Evolutionary conservation across 768 basidiomycete genomes (phyloP).

Genomic region (Boletus rufocinnamomeus): DNA sequence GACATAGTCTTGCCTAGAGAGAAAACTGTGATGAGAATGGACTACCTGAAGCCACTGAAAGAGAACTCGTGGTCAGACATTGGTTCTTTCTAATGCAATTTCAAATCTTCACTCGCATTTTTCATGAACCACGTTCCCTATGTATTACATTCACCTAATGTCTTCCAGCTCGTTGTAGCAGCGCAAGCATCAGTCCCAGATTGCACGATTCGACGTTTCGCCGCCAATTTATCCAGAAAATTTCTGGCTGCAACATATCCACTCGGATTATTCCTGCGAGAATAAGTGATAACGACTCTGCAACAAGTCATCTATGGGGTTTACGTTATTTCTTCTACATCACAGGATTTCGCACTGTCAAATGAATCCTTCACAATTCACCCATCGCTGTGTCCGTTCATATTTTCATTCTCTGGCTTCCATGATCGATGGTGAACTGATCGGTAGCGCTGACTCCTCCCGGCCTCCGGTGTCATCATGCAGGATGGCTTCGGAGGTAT

Average conservation of each 20-base stretch:
- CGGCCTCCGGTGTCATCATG: neutral
- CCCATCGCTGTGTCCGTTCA: neutral
- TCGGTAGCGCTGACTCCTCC: neutral
- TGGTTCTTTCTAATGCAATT: constrained; percentile 11
- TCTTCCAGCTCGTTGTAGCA: neutral
- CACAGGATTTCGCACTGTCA: neutral
- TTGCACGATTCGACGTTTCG: neutral
- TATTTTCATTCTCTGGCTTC: neutral
- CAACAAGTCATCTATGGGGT: neutral
- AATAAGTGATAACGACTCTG: neutral
- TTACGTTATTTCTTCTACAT: neutral
- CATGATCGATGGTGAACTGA: neutral
- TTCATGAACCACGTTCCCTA: neutral
- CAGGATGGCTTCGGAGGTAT: neutral
- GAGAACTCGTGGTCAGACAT: constrained; percentile 32
- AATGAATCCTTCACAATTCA: neutral
- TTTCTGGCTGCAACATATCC: neutral
- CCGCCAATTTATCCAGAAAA: neutral
- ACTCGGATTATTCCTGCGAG: neutral
- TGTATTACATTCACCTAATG: constrained; percentile 5
- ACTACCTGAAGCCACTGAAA: constrained; percentile 25
- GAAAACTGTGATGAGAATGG: constrained; percentile 40
- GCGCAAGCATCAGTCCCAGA: neutral
- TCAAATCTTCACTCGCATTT: neutral
- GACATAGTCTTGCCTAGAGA: constrained; percentile 60